phyloP scores from a whole-genome alignment of 1,284 basidiomycete species.

The Heterobasidion annosum region DNA sequence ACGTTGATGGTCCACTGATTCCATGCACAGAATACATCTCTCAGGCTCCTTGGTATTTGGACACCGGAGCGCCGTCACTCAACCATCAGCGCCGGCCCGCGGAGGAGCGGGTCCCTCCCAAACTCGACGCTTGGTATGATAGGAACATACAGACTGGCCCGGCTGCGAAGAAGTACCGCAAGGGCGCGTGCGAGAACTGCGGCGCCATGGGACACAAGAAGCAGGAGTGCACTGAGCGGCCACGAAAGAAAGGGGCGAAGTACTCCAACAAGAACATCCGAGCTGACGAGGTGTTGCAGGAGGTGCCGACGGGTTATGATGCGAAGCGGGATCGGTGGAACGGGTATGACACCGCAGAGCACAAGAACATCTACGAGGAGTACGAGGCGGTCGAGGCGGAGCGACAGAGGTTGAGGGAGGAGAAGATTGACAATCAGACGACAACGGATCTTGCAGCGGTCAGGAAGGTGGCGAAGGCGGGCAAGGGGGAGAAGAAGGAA shows the following conservation, averaged over 20 bases:
- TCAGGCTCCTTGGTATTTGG: slow-evolving; percentile 98
- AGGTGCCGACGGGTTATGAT: slow-evolving; percentile 79
- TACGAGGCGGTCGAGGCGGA: slow-evolving; percentile 92
- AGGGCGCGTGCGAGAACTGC: slow-evolving; percentile 98
- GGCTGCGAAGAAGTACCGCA: slow-evolving; percentile 92
- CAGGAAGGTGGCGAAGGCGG: slow-evolving; percentile 47
- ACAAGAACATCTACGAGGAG: slow-evolving; percentile 86
- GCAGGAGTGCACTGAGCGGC: slow-evolving; percentile 91
- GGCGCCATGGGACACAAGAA: slow-evolving; percentile 93
- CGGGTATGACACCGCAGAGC: slow-evolving; percentile 88
- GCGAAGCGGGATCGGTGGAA: slow-evolving; percentile 99
- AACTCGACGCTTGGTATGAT: slow-evolving; percentile 90
- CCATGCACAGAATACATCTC: slow-evolving; percentile 73
- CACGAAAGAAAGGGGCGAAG: slow-evolving; percentile 93
- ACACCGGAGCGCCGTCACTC: slow-evolving; percentile 84
- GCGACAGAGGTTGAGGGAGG: slow-evolving; percentile 84
- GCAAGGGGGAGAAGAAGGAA: slow-evolving; percentile 55
- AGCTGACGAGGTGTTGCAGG: slow-evolving; percentile 84
- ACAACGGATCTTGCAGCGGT: slow-evolving; percentile 72
- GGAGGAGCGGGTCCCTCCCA: slow-evolving; percentile 54
- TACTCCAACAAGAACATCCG: slow-evolving; percentile 88
- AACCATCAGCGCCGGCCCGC: slow-evolving; percentile 87
- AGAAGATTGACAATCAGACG: slow-evolving; percentile 95
- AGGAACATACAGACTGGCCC: slow-evolving; percentile 82
- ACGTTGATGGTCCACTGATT: no score